Base-by-base conservation (phyloP, 768 basidiomycete genomes). In the Mycena chlorophos region DNA sequence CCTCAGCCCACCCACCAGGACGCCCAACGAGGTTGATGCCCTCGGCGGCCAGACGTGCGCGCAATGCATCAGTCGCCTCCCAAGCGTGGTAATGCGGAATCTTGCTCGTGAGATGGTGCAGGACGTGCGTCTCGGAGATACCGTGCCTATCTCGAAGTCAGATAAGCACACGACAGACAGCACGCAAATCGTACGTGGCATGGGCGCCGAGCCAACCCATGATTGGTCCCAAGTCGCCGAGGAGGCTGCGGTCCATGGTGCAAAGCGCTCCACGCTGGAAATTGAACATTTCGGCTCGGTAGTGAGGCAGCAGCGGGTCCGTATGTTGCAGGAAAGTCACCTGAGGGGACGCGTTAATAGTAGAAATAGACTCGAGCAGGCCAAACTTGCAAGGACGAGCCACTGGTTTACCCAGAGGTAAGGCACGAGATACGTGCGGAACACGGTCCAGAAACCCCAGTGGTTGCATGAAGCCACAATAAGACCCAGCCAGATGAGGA, bases 371-470 rank as follows among this genome's bases (percentile, higher is more conserved):
- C 22, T 94, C 95, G 78, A 97, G 95, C 64, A 94, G 65, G n/a
- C n/a, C n/a, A n/a, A n/a, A n/a, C n/a, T n/a, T n/a, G n/a, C n/a
- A 19, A 42, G 40, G 40, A 42, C 40, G 13, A 42, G 22, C 51
- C 39, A 51, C 56, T 16, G 28, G 42, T 56, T 59, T 3, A 55
- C 52, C 89, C 89, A 92, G 55, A 98, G 78, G 76, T 97, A 98
- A 49, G 95, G 94, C 17, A 91, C 79, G 55, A 92, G 69, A 72
- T 98, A 99, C 60, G 88, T 72, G 62, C 84, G 81, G 74, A 91
- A 83, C 51, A 96, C 87, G 52, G 82, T 82, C 43, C 71, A 68
- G 74, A 93, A 88, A 29, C 91, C 87, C 51, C 78, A 83, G 50
- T 78, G 70, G 68, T 80, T 74, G 61, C 83, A 78, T 63, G 84